These are phyloP conservation scores for Candida nitratophila DNA, from an alignment of 805 yeast genomes.

Conservation along the genomic window DNA sequence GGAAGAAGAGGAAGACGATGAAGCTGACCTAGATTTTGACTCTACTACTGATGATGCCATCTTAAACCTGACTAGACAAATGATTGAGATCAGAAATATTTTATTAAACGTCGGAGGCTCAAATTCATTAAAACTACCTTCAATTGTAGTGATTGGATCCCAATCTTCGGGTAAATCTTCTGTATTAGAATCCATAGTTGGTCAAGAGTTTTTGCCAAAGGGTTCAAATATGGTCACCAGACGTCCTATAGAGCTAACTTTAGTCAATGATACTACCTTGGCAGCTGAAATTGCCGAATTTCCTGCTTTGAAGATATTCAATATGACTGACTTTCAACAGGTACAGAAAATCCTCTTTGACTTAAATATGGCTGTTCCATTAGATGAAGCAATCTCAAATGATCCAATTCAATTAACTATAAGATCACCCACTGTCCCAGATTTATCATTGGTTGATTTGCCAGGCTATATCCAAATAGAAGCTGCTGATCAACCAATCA, in stretches of 20 bases:
- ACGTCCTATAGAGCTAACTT: constrained; percentile 91
- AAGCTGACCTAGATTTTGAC: constrained; percentile 35
- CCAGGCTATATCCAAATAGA: constrained; percentile 98
- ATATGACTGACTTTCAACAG: constrained; percentile 78
- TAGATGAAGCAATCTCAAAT: constrained; percentile 74
- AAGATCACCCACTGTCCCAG: constrained; percentile 86
- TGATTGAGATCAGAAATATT: constrained; percentile 90
- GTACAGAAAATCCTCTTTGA: constrained; percentile 86
- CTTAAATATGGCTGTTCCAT: constrained; percentile 87
- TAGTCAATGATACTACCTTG: constrained; percentile 72
- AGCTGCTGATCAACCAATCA: constrained; percentile 91
- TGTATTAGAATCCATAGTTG: constrained; percentile 91
- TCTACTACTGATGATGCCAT: constrained; percentile 71
- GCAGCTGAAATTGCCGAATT: constrained; percentile 89
- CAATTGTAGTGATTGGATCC: constrained; percentile 95
- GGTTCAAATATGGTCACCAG: constrained; percentile 98
- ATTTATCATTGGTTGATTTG: constrained; percentile 85
- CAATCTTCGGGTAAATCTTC: constrained; percentile 97
- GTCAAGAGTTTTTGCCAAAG: constrained; percentile 95
- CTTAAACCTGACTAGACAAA: constrained; percentile 83
- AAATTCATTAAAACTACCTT: constrained; percentile 77
- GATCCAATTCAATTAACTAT: constrained; percentile 93
- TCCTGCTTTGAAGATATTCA: constrained; percentile 79
- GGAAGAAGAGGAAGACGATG: constrained; percentile 34
- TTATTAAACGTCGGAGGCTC: constrained; percentile 66